Evolutionary conservation across 2,329 filamentous ascomycete species (phyloP).

Genomic region (Macrophomina phaseolina): DNA sequence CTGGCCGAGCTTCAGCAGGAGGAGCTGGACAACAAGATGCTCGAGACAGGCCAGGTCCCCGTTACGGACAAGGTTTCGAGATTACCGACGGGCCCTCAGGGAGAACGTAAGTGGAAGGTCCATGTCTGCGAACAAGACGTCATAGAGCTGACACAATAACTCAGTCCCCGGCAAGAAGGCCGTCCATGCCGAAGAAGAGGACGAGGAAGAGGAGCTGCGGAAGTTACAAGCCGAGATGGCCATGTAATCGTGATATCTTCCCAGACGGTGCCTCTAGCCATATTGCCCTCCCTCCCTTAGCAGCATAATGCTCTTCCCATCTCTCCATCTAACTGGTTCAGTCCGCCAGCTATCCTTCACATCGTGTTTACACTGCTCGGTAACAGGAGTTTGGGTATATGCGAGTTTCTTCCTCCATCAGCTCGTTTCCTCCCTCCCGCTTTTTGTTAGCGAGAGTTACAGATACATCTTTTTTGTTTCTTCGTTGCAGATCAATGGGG

Average conservation of each 20-base stretch:
- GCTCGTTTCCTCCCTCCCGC: background rate
- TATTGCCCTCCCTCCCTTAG: background rate
- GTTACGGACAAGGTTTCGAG: conserved; percentile 77
- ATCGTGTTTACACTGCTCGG: conserved; percentile 14
- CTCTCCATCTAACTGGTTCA: background rate
- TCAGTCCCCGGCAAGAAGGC: conserved; percentile 54
- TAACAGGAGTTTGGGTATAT: conserved; percentile 19
- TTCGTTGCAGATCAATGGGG: conserved; percentile 3
- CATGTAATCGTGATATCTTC: conserved; percentile 62
- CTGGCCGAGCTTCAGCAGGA: conserved; percentile 89
- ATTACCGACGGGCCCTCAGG: conserved; percentile 75
- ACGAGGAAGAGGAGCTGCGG: conserved; percentile 92
- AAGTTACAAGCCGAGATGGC: conserved; percentile 98
- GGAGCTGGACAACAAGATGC: conserved; percentile 89
- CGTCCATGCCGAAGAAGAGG: conserved; percentile 73
- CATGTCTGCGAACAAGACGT: background rate
- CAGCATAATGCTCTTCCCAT: conserved; percentile 2
- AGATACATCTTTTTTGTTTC: background rate
- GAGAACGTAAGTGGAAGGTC: conserved; percentile 70
- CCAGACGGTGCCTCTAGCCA: background rate
- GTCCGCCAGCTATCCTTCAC: background rate
- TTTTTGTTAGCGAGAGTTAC: background rate
- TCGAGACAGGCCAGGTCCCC: conserved; percentile 84
- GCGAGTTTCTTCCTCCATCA: background rate
- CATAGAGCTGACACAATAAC: background rate